Percentiles rank a stretch among this genome's conserved stretches.
Conservation (phyloP, 371 early-diverging fungal genomes). For the Smittium mucronatum region DNA sequence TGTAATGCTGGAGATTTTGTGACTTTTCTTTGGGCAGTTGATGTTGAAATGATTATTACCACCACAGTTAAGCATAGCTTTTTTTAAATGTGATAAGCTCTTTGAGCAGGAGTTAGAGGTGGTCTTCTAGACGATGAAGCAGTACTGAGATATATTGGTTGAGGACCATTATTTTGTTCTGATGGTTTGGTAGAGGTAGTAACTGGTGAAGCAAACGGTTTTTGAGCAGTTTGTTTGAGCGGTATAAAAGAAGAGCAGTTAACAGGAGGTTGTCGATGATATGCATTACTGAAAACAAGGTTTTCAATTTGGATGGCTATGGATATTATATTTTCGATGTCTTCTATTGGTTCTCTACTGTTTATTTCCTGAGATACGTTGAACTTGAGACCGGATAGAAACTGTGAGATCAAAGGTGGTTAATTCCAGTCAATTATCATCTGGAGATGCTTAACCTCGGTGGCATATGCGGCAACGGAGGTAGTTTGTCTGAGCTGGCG, state of each 20-base stretch:
- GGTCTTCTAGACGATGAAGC: background rate
- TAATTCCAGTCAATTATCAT: background rate
- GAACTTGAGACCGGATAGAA: constrained; percentile 1
- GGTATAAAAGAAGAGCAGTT: background rate
- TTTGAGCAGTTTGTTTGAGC: background rate
- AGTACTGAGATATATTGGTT: background rate
- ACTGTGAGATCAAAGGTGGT: constrained; percentile 1
- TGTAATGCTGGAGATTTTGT: background rate
- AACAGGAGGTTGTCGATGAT: background rate
- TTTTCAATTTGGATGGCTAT: background rate
- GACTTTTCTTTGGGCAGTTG: background rate
- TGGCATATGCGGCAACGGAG: constrained; percentile 1
- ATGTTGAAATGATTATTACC: background rate
- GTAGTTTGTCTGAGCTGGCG: background rate
- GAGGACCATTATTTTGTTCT: background rate
- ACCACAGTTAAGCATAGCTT: background rate
- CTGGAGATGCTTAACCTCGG: background rate
- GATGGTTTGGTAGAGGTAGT: background rate
- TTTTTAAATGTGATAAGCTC: background rate
- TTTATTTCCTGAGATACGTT: background rate
- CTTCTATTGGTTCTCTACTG: background rate
- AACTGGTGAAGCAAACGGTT: background rate
- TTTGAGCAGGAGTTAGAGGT: constrained; percentile 1
- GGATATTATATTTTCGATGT: background rate
- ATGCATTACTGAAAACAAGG: background rate